phyloP scores from a whole-genome alignment of 2,329 filamentous ascomycete genomes.

The Fusarium oligoseptatum region DNA sequence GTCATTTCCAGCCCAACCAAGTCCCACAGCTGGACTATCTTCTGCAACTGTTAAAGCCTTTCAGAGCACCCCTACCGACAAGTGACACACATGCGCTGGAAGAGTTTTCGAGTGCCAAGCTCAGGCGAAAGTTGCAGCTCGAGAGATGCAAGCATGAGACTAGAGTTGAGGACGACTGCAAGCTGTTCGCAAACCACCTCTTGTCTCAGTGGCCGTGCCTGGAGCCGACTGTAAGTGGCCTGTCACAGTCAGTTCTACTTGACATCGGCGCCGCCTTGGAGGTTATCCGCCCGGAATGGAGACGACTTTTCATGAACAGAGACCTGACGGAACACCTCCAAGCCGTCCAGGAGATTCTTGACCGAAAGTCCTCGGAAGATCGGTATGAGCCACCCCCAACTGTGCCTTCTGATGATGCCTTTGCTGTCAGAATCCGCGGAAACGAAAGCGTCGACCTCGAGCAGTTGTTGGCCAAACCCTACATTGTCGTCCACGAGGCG shows the following conservation, averaged over 20 bases:
- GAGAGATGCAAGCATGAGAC: conserved; percentile 35
- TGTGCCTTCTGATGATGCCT: conserved; percentile 34
- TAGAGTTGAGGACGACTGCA: conserved; percentile 43
- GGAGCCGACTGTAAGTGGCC: conserved; percentile 32
- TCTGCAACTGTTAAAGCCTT: conserved; percentile 38
- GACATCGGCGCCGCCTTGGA: conserved; percentile 41
- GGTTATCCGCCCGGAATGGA: conserved; percentile 45
- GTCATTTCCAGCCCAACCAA: conserved; percentile 40
- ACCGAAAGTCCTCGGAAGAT: conserved; percentile 25
- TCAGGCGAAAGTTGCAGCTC: conserved; percentile 36
- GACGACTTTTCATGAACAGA: conserved; percentile 39
- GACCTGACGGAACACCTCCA: conserved; percentile 37
- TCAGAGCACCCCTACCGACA: conserved; percentile 18
- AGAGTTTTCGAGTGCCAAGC: conserved; percentile 41
- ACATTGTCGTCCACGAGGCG: not conserved
- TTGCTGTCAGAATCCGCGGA: conserved; percentile 33
- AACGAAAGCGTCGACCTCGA: conserved; percentile 32
- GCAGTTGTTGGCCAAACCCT: conserved; percentile 36
- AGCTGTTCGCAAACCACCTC: conserved; percentile 38
- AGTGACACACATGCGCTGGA: conserved; percentile 21
- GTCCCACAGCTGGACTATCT: conserved; percentile 35
- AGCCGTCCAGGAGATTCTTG: conserved; percentile 35
- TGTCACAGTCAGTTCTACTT: conserved; percentile 33
- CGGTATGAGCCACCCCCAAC: conserved; percentile 24
- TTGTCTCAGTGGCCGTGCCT: conserved; percentile 45